These are phyloP conservation scores for Lasiosphaeriaceae sp. DNA, from an alignment of 495 filamentous ascomycete species.

Conservation along the genomic window DNA sequence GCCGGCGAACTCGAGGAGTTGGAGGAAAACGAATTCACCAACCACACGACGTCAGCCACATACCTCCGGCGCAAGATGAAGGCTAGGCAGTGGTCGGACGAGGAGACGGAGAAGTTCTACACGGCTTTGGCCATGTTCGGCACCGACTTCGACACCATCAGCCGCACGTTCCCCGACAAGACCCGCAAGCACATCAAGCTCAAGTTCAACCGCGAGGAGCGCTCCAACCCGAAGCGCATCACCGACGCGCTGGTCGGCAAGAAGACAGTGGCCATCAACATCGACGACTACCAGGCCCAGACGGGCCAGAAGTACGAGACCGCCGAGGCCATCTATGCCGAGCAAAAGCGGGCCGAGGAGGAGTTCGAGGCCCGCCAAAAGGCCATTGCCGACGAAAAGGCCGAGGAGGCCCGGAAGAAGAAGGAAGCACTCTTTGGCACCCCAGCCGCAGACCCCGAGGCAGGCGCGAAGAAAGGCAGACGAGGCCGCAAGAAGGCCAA, in stretches of 20 bases:
- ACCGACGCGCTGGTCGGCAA: constrained; percentile 61
- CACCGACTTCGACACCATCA: constrained; percentile 88
- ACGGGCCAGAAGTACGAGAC: constrained; percentile 53
- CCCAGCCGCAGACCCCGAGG: constrained; percentile 30
- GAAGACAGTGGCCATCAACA: constrained; percentile 56
- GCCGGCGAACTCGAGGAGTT: constrained; percentile 59
- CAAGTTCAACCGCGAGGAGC: constrained; percentile 91
- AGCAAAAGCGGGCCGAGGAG: constrained; percentile 60
- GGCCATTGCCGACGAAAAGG: constrained; percentile 38
- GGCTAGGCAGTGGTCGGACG: constrained; percentile 70
- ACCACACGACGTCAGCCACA: constrained; percentile 67
- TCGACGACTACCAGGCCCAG: constrained; percentile 62
- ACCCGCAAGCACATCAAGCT: constrained; percentile 77
- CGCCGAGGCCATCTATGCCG: constrained; percentile 65
- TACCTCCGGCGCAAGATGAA: constrained; percentile 63
- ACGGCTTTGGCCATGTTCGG: constrained; percentile 80
- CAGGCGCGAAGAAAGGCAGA: constrained; percentile 24
- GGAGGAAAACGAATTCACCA: constrained; percentile 81
- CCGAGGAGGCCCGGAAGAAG: constrained; percentile 46
- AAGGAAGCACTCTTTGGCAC: constrained; percentile 51
- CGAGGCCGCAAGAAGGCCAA: constrained; percentile 22
- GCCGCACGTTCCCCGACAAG: constrained; percentile 72
- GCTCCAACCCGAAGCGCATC: constrained; percentile 64
- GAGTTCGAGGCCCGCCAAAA: constrained; percentile 59
- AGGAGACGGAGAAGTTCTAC: constrained; percentile 80